Conservation (phyloP, 768 basidiomycete genomes). For the Tylopilus sp. region DNA sequence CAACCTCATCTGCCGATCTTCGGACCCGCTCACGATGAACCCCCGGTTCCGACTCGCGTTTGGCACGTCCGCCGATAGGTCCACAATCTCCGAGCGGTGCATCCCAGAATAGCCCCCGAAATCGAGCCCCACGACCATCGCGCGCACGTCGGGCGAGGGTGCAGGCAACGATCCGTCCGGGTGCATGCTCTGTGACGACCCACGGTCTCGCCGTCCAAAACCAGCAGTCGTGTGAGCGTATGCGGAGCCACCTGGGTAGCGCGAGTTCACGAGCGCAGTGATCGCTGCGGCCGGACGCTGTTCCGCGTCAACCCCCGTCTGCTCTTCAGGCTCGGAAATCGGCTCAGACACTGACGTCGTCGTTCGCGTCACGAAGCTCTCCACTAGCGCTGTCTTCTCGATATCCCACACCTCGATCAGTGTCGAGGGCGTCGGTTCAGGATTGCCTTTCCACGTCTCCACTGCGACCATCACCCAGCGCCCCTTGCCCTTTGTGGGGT, state of each 20-base stretch:
- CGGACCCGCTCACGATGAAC: conserved; percentile 85
- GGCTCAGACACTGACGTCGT: conserved; percentile 44
- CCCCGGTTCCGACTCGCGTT: conserved; percentile 49
- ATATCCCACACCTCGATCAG: conserved; percentile 93
- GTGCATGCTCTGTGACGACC: conserved; percentile 32
- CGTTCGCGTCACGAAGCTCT: conserved; percentile 66
- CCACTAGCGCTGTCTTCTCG: conserved; percentile 74
- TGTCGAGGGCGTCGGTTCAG: conserved; percentile 41
- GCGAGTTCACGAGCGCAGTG: conserved; percentile 72
- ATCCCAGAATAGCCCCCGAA: conserved; percentile 66
- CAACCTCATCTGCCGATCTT: conserved; percentile 81
- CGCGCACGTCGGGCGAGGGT: conserved; percentile 65
- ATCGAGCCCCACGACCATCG: conserved; percentile 68
- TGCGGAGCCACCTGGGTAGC: conserved; percentile 41
- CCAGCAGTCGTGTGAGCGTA: conserved; percentile 21
- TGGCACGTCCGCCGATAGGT: conserved; percentile 38
- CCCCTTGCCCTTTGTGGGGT: conserved; percentile 84
- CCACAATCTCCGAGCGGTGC: conserved; percentile 50
- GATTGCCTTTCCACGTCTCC: conserved; percentile 44
- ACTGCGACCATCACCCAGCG: conserved; percentile 88
- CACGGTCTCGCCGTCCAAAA: conserved; percentile 26
- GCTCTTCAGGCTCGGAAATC: conserved; percentile 50
- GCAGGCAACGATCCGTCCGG: conserved; percentile 36
- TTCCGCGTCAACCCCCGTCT: conserved; percentile 54
- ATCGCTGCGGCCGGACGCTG: conserved; percentile 69